phyloP scores from a whole-genome alignment of 2,329 filamentous ascomycete genomes.

The Ascochyta viciae-villosae region DNA sequence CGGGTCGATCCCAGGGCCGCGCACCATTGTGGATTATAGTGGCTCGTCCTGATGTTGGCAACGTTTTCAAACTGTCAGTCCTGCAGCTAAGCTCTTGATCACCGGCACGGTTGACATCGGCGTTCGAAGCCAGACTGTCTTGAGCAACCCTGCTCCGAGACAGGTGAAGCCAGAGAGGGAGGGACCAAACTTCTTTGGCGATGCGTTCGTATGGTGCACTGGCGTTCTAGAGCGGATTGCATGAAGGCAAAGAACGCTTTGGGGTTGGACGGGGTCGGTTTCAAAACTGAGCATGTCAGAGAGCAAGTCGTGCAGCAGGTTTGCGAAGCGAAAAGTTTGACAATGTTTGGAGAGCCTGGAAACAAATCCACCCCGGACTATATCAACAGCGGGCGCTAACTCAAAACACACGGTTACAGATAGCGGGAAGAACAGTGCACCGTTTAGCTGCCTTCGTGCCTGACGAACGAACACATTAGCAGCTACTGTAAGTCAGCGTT shows the following conservation, averaged over 20 bases:
- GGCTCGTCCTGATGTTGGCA: constrained; percentile 49
- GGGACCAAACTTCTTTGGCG: constrained; percentile 33
- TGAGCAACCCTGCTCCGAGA: constrained; percentile 48
- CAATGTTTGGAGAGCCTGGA: constrained; percentile 45
- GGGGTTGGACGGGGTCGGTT: constrained; percentile 44
- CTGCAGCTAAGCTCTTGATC: constrained; percentile 48
- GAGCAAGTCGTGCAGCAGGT: constrained; percentile 44
- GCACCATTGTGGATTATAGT: constrained; percentile 49
- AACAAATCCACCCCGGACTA: constrained; percentile 46
- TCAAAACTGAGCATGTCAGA: constrained; percentile 50
- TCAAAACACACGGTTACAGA: constrained; percentile 38
- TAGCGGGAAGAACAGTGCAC: constrained; percentile 39
- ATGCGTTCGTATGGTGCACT: constrained; percentile 34
- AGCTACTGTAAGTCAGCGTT: constrained; percentile 8
- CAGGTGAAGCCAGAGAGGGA: constrained; percentile 46
- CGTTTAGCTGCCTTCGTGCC: constrained; percentile 20
- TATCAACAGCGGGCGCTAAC: constrained; percentile 48
- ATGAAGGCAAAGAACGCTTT: constrained; percentile 40
- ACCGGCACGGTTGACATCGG: constrained; percentile 41
- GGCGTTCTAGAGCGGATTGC: constrained; percentile 31
- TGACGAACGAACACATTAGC: constrained; percentile 6
- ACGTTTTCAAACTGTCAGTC: constrained; percentile 52
- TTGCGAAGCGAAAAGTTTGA: constrained; percentile 49
- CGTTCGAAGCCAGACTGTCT: constrained; percentile 46
- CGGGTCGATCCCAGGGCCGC: constrained; percentile 32